Base-by-base conservation (phyloP, 305 asterid species). In the Fraxinus greggii region DNA sequence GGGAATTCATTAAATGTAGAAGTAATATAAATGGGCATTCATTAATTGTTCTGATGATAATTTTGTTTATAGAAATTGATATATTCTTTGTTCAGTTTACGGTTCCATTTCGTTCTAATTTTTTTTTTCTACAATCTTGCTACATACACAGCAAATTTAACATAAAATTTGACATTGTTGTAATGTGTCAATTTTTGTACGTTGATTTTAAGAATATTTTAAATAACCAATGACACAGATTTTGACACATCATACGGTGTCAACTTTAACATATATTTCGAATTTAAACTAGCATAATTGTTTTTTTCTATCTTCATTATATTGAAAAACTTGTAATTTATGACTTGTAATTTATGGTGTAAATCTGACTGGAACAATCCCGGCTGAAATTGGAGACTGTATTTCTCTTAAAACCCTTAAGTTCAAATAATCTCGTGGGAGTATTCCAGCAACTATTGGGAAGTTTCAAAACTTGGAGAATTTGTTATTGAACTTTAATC, bases 361-460 rank as follows among this genome's bases (percentile, higher is more conserved):
- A 1, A 94, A 93, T 81, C 89, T 94, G 77, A 94, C 94, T 2
- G 97, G 98, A 69, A 86, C 88, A 3, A 87, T 94, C 86, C 95
- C 97, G 1, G 23, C 13, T 19, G 93, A 91, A 3, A 82, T 94
- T 54, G 98, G 98, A 35, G 89, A 90, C 79, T 90, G 86, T 19
- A 23, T 61, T 69, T 90, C 92, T 0, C 84, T 94, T 5, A 82
- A 8, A 40, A 83, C 80, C 6, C 73, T 78, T 92, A 31, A 88
- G 97, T 75, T 90, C 89, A 26, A 94, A 93, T 78, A 70, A 80
- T 70, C 93, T 94, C 29, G 90, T 91, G 95, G 95, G 3, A 23
- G 23, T 5, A 88, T 91, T n/a, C 97, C 97, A 17, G 36, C 35
- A 33, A 76, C 87, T 17, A 79, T 94, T n/a, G 90, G 95, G 3